Evolutionary conservation across 164 flowering plant genomes (phyloP), one percentile per base, ranked within the genome.

Genomic region (Kingdonia uniflora): DNA sequence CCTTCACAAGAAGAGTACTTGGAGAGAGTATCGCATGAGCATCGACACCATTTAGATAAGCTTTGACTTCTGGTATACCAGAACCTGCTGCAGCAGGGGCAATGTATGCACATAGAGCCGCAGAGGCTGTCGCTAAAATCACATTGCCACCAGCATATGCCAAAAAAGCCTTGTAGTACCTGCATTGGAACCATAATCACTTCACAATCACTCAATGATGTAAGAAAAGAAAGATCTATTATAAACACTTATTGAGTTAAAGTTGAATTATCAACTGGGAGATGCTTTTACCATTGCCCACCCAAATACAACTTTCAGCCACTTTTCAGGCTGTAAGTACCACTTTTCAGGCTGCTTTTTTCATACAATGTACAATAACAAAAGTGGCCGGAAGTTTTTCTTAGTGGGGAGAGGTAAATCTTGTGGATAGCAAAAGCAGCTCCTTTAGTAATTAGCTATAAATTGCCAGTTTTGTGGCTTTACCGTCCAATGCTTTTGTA

Each of bases 11-110:
- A 52, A 91, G 83, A 49, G 98, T 91, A 46, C 83, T 74, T 1
- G 90, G 87, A 66, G 96, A 92, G 66, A 87, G 72, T 54, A 91
- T 87, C 20, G 83, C 73, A 72, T 80, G 76, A 52, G 95, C 88
- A 76, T 91, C 95, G 5, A 92, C 70, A 23, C 98, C 98, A 66
- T 92, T 92, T 40, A 87, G 87, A 61, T 92, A 87, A 29, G 95
- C 89, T 73, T 87, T 87, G 60, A 87, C 89, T 68, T 87, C 95
- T 1, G 92, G 95, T 46, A 87, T 84, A 47, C 95, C 96, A 60
- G 96, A 87, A 4, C 96, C 92, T 11, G 96, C 96, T 23, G 98
- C 98, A 14, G 96, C 85, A 48, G 98, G 98, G 47, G 96, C 98
- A 65, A 91, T 62, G 57, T 66, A 85, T 45, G 92, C 95, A 66